These are phyloP conservation scores for Rhizophagus sp. DNA, from an alignment of 192 early-diverging fungal genomes.

Conservation along the genomic window DNA sequence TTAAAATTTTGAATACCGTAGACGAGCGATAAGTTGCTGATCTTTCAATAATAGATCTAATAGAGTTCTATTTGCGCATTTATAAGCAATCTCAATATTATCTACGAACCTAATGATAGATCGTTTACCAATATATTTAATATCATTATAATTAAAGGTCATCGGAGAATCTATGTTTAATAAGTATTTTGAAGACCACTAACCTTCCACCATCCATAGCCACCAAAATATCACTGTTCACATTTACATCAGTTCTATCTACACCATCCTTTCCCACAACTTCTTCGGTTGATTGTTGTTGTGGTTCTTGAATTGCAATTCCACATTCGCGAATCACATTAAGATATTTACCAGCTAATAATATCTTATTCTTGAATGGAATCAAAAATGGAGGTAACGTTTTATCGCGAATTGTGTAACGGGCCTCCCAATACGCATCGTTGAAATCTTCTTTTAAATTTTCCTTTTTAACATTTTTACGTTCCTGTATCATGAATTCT, in stretches of 20 bases:
- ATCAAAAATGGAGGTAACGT: slow-evolving; percentile 78
- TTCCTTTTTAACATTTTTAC: slow-evolving; percentile 57
- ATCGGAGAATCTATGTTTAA: neutral
- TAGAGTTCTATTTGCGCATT: slow-evolving; percentile 83
- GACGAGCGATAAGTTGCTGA: slow-evolving; percentile 70
- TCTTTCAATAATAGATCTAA: slow-evolving; percentile 79
- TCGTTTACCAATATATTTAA: neutral
- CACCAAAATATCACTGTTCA: slow-evolving; percentile 50
- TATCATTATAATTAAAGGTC: neutral
- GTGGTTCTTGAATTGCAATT: slow-evolving; percentile 43
- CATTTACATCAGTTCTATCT: slow-evolving; percentile 31
- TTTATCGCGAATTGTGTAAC: slow-evolving; percentile 68
- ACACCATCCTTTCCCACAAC: slow-evolving; percentile 21
- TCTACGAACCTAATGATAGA: slow-evolving; percentile 55
- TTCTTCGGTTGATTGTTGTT: slow-evolving; percentile 34
- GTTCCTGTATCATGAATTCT: slow-evolving; percentile 93
- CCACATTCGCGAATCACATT: slow-evolving; percentile 91
- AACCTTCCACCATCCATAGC: slow-evolving; percentile 59
- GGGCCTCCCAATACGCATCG: slow-evolving; percentile 81
- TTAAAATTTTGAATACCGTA: slow-evolving; percentile 48
- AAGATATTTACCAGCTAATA: slow-evolving; percentile 92
- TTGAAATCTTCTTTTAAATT: slow-evolving; percentile 76
- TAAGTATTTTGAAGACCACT: neutral
- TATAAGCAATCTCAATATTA: slow-evolving; percentile 84
- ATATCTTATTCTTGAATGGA: slow-evolving; percentile 73